Base-by-base conservation (phyloP, 306 rosid species). In the Gillenia trifoliata region DNA sequence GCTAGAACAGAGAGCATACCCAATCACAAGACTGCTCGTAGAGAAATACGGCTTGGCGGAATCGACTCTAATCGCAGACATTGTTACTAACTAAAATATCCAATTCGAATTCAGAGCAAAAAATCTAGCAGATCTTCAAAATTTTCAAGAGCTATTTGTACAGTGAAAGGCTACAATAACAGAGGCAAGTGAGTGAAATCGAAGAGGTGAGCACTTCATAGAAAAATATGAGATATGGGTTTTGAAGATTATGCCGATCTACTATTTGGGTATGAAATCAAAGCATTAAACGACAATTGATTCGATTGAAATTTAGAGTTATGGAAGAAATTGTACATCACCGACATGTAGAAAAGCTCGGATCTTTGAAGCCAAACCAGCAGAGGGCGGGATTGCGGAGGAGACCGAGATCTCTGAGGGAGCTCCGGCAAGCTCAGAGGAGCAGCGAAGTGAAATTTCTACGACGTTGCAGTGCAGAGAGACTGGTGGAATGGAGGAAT, bases 1-100 rank as follows among this genome's bases (percentile, higher is more conserved):
- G 78, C 98, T 94, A 3, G 98, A 94, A 69, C 96, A 94, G 7
- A 94, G 88, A 1, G 99, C 99, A 68, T 94, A 94, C 0, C 97
- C 97, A 0, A 92, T 9, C 55, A 94, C 96, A 10, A 92, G 87
- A 15, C 91, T 84, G 57, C 86, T 90, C 5, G 99, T 94, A 3
- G 93, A 56, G 82, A 84, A 89, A 49, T 86, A 85, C 34, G 82
- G 94, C 82, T 88, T 89, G 15, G 75, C 4, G 10, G 85, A 52
- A 66, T 91, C 92, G 10, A 85, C 79, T 70, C 87, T 86, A 62
- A 40, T 62, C 68, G 85, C 66, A 68, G 93, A 80, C 97, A 92
- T 89, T 78, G 71, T 31, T 49, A 52, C 36, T 34, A 38, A 66
- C 71, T 54, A 57, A 10, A 64, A 40, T 29, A 72, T 68, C 56